Percentiles rank a stretch among this genome's conserved stretches.
phyloP scores from a whole-genome alignment of 1,284 basidiomycete genomes.

The Ustilago nuda region DNA sequence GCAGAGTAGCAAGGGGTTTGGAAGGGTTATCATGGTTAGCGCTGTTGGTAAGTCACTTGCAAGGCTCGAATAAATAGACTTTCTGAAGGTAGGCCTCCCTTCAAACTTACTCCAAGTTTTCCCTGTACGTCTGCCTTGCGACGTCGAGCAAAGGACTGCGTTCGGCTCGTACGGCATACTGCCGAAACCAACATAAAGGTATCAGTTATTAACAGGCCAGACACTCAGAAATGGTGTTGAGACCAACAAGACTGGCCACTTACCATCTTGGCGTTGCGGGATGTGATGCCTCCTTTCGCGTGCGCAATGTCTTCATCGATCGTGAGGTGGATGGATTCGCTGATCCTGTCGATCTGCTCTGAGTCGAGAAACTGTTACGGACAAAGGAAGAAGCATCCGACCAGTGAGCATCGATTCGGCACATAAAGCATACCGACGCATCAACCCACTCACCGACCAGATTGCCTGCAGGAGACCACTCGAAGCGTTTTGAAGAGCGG shows the following conservation, averaged over 20 bases:
- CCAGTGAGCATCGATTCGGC: background rate
- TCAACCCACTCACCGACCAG: conserved; percentile 71
- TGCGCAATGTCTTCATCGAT: conserved; percentile 77
- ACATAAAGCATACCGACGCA: background rate
- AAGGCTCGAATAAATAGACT: background rate
- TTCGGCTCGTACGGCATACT: conserved; percentile 84
- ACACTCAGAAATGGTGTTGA: background rate
- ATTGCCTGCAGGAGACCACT: conserved; percentile 77
- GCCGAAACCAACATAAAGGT: background rate
- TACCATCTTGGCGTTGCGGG: conserved; percentile 34
- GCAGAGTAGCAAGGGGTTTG: background rate
- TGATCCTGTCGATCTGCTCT: conserved; percentile 76
- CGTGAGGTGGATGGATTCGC: conserved; percentile 74
- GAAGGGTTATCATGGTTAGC: background rate
- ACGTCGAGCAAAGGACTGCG: conserved; percentile 87
- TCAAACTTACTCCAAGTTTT: conserved; percentile 75
- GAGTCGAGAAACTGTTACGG: conserved; percentile 78
- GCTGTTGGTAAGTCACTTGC: background rate
- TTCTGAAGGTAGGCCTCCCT: background rate
- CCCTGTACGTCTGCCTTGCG: conserved; percentile 87
- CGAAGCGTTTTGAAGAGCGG: conserved; percentile 75
- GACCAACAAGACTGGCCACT: background rate
- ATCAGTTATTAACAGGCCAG: background rate
- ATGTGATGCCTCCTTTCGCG: conserved; percentile 42
- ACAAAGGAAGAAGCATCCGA: background rate